These are phyloP conservation scores for Globisporangium apiculatum DNA, from an alignment of 352 stramenopile genomes.

Conservation along the genomic window DNA sequence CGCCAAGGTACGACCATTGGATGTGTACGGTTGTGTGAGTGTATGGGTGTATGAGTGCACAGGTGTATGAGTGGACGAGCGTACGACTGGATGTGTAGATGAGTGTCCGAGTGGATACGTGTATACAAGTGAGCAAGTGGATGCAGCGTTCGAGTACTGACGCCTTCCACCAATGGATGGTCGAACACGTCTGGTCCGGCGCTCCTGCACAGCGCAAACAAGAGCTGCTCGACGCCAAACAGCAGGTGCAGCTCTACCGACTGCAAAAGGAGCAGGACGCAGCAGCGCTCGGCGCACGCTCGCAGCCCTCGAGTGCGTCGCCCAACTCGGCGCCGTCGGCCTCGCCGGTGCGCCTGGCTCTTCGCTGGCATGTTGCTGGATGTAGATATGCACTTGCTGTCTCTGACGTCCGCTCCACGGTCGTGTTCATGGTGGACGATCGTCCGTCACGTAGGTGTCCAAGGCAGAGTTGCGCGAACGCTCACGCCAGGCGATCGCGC, in stretches of 20 bases:
- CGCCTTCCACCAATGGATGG: too few species aligned
- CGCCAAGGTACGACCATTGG: constrained; percentile 30
- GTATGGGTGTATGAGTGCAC: too few species aligned
- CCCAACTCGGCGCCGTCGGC: not conserved
- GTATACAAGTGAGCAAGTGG: not conserved
- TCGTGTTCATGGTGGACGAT: too few species aligned
- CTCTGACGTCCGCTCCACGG: not conserved
- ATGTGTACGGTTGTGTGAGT: too few species aligned
- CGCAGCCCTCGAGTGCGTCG: constrained; percentile 13
- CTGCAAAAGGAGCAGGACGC: constrained; percentile 69
- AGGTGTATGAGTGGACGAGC: too few species aligned
- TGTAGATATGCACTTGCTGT: not conserved
- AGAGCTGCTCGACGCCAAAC: constrained; percentile 61
- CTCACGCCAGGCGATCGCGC: constrained; percentile 50
- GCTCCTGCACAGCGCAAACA: constrained; percentile 30
- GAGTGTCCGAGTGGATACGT: too few species aligned
- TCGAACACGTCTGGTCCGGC: not conserved
- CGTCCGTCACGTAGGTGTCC: constrained; percentile 14
- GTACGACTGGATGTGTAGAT: too few species aligned
- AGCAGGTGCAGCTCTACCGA: constrained; percentile 70
- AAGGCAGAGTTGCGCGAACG: constrained; percentile 42
- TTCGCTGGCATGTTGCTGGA: too few species aligned
- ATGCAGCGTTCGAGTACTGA: too few species aligned
- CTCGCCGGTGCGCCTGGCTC: constrained; percentile 19
- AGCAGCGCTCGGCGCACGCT: constrained; percentile 11